A percentile compares a stretch with the other conserved stretches of the same genome.
Evolutionary conservation across 768 basidiomycete species (phyloP).

Genomic region (Leucocoprinus leucothites): DNA sequence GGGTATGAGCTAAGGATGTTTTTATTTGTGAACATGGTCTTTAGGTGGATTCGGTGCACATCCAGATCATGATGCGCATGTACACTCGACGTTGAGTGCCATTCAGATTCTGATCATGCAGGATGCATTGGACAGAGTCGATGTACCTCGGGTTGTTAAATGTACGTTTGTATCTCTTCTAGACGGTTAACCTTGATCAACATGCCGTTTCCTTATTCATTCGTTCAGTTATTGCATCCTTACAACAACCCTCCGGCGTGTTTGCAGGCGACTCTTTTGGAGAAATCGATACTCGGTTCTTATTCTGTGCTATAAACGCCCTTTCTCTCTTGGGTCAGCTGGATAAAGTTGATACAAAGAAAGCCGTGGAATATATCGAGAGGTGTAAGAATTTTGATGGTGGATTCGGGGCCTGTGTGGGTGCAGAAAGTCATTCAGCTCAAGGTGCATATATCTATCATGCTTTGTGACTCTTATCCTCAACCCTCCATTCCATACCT

Average conservation of each 20-base stretch:
- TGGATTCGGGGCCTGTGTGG: constrained; percentile 80
- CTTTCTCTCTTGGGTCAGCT: constrained; percentile 80
- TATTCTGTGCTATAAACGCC: constrained; percentile 81
- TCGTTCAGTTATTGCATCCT: constrained; percentile 69
- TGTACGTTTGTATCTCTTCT: constrained; percentile 46
- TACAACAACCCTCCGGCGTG: constrained; percentile 83
- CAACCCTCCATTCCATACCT: no score
- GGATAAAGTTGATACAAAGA: constrained; percentile 62
- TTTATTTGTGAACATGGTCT: not conserved
- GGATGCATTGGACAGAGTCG: constrained; percentile 69
- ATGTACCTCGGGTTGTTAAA: constrained; percentile 65
- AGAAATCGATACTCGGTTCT: constrained; percentile 91
- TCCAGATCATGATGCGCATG: constrained; percentile 89
- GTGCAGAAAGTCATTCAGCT: constrained; percentile 90
- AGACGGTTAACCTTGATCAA: not conserved
- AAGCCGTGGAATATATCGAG: constrained; percentile 67
- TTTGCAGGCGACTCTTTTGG: constrained; percentile 91
- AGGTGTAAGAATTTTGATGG: constrained; percentile 93
- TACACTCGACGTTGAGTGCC: constrained; percentile 84
- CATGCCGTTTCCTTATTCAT: not conserved
- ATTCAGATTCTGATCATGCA: constrained; percentile 90
- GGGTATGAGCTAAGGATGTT: no score
- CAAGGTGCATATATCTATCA: constrained; percentile 55
- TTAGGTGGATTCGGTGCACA: constrained; percentile 90
- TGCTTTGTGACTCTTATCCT: no score